Evolutionary conservation across 768 basidiomycete species (phyloP), one percentile per base, ranked within the genome.

Genomic region (Lactarius akahatsu): DNA sequence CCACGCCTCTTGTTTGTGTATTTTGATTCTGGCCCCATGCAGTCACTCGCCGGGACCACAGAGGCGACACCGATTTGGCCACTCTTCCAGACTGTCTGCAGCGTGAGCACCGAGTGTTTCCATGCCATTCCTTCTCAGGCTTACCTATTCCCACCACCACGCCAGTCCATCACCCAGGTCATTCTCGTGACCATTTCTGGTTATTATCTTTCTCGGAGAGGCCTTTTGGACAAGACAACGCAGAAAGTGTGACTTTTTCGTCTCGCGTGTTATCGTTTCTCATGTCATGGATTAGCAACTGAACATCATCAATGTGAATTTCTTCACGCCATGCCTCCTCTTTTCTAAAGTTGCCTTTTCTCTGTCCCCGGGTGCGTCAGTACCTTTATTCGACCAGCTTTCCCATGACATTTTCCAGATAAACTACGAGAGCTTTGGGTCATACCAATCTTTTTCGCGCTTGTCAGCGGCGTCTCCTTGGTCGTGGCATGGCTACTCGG

Each of bases 301-400:
- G 26, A 94, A 93, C 72, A 80, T 84, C 30, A 78, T 96, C 59
- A 96, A 96, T 75, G 86, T 96, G 26, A 90, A 90, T 0, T 84
- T 98, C 40, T 97, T 98, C 78, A 93, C 91, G 0, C 91, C 92
- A 0, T 88, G 90, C 0, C 84, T 96, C 6, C 80, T 96, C 30
- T 96, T 96, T 77, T 94, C 92, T 10, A 98, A 97, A 78, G 94
- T 98, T 26, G 96, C 96, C 0, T 96, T 96, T 78, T 92, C 90
- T 74, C 66, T 78, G 10, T 74, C 77, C 16, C 94, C 96, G 74
- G 85, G 90, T 85, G 70, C 41, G 81, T 72, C 4, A 15, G 4
- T n/a, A 13, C 36, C 6, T 9, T 8, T 2, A 8, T 15, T 30
- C 0, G n/a, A 16, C 38, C 16, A 3, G 11, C 50, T 52, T 13